Conservation (phyloP, 2,329 filamentous ascomycete genomes). For the Ophiostoma australiae region DNA sequence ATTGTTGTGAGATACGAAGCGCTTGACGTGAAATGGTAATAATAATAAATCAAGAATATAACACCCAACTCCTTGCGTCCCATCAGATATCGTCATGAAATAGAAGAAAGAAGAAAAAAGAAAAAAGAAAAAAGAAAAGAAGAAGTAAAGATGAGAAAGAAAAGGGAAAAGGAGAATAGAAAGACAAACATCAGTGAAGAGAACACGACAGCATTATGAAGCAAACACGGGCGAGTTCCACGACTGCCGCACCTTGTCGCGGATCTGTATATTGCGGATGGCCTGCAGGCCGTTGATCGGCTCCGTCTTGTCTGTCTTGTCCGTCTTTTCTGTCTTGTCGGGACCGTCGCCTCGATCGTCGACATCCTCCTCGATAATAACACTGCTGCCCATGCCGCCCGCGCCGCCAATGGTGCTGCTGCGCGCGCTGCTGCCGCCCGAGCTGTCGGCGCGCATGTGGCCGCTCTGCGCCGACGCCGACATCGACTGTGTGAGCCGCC, state of each 20-base stretch:
- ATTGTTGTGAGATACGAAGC: background rate
- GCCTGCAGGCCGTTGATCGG: slow-evolving; percentile 31
- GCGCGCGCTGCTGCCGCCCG: slow-evolving; percentile 22
- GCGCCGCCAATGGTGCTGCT: slow-evolving; percentile 10
- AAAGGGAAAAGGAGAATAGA: background rate
- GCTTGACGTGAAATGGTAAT: background rate
- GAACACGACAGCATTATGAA: slow-evolving; percentile 24
- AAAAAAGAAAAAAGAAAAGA: background rate
- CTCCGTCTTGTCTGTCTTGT: slow-evolving; percentile 7
- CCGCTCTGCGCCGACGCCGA: background rate
- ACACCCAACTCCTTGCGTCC: background rate
- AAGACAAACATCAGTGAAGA: background rate
- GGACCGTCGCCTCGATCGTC: background rate
- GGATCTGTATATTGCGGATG: slow-evolving; percentile 32
- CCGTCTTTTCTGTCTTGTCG: background rate
- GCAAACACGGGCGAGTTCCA: slow-evolving; percentile 41
- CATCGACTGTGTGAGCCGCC: slow-evolving; percentile 2
- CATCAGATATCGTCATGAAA: background rate
- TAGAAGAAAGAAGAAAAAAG: background rate
- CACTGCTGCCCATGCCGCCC: background rate
- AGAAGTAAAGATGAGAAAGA: background rate
- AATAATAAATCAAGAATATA: background rate
- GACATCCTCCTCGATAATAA: background rate
- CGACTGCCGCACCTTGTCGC: slow-evolving; percentile 35
- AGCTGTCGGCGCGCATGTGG: slow-evolving; percentile 31